Conservation (phyloP, 208 protist species). For the Herpetomonas tarakana region DNA sequence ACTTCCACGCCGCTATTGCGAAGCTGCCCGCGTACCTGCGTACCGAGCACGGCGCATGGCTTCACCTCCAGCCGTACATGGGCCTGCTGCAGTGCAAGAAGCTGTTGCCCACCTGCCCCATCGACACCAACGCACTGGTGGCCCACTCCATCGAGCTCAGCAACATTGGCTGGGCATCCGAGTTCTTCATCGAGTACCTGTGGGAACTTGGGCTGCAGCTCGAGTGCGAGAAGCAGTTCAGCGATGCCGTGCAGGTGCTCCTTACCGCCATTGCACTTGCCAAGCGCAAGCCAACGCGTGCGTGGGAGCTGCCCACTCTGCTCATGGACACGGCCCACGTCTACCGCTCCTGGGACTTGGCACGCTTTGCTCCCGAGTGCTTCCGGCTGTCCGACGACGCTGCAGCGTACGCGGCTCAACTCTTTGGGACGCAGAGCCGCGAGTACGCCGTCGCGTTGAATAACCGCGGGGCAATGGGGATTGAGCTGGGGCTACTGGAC, state of each 20-base stretch:
- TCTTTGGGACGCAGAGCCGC: slow-evolving; percentile 48
- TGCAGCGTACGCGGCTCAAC: slow-evolving; percentile 34
- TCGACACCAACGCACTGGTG: slow-evolving; percentile 64
- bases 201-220: slow-evolving; percentile 65
- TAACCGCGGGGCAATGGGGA: slow-evolving; percentile 62
- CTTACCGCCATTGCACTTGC: slow-evolving; percentile 61
- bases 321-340: slow-evolving; percentile 69
- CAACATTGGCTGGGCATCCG: slow-evolving; percentile 70
- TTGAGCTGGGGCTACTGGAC: slow-evolving; percentile 49
- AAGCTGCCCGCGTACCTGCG: slow-evolving; percentile 61
- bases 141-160: slow-evolving; percentile 62
- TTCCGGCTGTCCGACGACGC: slow-evolving; percentile 56
- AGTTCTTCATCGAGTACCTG: slow-evolving; percentile 68
- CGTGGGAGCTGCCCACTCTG: slow-evolving; percentile 43
- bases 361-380: slow-evolving; percentile 43
- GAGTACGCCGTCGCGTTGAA: slow-evolving; percentile 64
- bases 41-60: slow-evolving; percentile 77
- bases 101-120: slow-evolving; percentile 62
- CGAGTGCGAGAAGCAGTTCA: slow-evolving; percentile 58
- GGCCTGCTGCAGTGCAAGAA: slow-evolving; percentile 72
- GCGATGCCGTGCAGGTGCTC: slow-evolving; percentile 45
- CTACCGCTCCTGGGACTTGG: slow-evolving; percentile 65
- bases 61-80: slow-evolving; percentile 76
- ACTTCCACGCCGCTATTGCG: slow-evolving; percentile 67
- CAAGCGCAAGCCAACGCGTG: slow-evolving; percentile 59